These are phyloP conservation scores for Epithele typhae DNA, from an alignment of 768 basidiomycete genomes.

Conservation along the genomic window DNA sequence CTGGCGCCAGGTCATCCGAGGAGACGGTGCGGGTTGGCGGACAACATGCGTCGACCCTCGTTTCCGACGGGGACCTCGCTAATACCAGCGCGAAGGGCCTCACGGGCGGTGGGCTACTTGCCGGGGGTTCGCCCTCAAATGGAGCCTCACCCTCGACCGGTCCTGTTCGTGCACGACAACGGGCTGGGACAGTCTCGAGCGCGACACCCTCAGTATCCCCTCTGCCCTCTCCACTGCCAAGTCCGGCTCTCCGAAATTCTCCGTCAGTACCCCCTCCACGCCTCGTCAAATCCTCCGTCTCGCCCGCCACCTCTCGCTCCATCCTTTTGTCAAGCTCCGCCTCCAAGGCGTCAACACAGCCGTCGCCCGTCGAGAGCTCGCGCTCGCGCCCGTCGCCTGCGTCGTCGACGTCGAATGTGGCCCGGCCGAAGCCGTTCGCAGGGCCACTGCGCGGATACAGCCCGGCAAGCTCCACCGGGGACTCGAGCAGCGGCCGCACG, in stretches of 20 bases:
- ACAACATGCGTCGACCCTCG: conserved; percentile 15
- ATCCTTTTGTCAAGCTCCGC: conserved; percentile 8
- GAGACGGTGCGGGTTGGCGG: conserved; percentile 7
- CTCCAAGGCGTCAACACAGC: conserved; percentile 5
- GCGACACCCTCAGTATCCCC: conserved; percentile 7
- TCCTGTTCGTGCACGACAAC: conserved; percentile 2
- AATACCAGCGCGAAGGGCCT: conserved; percentile 17
- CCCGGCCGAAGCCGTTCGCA: conserved; percentile 52
- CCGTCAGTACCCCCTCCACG: conserved; percentile 3
- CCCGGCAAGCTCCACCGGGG: conserved; percentile 82
- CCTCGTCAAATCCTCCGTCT: conserved; percentile 2
- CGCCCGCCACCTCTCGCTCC: conserved; percentile 1
- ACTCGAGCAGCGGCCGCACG: conserved; percentile 71
- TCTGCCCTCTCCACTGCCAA: conserved; percentile 6
- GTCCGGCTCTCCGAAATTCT: not conserved
- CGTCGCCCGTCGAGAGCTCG: conserved; percentile 3
- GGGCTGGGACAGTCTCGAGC: conserved; percentile 7
- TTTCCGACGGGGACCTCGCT: conserved; percentile 12
- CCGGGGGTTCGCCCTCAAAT: not conserved
- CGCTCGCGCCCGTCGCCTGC: conserved; percentile 7
- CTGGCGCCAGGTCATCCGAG: conserved; percentile 1
- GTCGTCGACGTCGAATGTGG: not conserved
- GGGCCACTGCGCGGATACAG: conserved; percentile 48
- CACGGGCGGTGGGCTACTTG: conserved; percentile 23
- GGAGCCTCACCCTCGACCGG: not conserved